Evolutionary conservation across 2,329 filamentous ascomycete genomes (phyloP).

Genomic region (Pseudopyricularia javanii): DNA sequence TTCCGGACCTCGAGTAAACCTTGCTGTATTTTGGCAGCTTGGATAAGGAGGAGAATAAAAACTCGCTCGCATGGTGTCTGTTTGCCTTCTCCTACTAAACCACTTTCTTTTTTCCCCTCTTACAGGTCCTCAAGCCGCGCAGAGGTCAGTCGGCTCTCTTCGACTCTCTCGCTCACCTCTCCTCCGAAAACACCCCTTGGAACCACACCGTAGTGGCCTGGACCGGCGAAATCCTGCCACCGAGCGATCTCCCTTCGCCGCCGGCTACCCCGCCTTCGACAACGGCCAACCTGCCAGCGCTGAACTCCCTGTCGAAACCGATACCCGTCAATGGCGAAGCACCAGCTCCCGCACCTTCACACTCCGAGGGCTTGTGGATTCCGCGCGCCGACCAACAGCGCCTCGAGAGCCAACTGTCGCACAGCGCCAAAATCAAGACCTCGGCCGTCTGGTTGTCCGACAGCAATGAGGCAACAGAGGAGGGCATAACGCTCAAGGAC

Average conservation of each 20-base stretch:
- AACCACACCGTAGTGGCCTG: slow-evolving; percentile 87
- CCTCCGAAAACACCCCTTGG: slow-evolving; percentile 75
- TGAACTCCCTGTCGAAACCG: slow-evolving; percentile 69
- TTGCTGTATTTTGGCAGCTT: no score
- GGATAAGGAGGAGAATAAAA: no score
- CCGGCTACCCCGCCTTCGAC: slow-evolving; percentile 35
- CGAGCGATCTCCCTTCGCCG: slow-evolving; percentile 29
- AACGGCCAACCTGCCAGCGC: slow-evolving; percentile 36
- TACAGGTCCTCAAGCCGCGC: slow-evolving; percentile 60
- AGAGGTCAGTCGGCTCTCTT: slow-evolving; percentile 85
- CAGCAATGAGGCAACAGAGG: slow-evolving; percentile 51
- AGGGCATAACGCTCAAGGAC: slow-evolving; percentile 66
- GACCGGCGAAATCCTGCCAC: slow-evolving; percentile 72
- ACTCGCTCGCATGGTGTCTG: not conserved
- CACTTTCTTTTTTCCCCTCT: not conserved
- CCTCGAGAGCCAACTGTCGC: slow-evolving; percentile 62
- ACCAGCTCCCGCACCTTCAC: slow-evolving; percentile 38
- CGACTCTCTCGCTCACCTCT: slow-evolving; percentile 79
- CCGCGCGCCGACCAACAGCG: slow-evolving; percentile 56
- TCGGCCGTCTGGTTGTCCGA: slow-evolving; percentile 84
- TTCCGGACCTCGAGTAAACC: not conserved
- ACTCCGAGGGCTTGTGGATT: slow-evolving; percentile 59
- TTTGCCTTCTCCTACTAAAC: not conserved
- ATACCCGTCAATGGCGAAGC: slow-evolving; percentile 61
- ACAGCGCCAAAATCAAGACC: slow-evolving; percentile 65